Evolutionary conservation across 345 rosid genomes (phyloP).

Genomic region (Eucalyptus erythrocorys): DNA sequence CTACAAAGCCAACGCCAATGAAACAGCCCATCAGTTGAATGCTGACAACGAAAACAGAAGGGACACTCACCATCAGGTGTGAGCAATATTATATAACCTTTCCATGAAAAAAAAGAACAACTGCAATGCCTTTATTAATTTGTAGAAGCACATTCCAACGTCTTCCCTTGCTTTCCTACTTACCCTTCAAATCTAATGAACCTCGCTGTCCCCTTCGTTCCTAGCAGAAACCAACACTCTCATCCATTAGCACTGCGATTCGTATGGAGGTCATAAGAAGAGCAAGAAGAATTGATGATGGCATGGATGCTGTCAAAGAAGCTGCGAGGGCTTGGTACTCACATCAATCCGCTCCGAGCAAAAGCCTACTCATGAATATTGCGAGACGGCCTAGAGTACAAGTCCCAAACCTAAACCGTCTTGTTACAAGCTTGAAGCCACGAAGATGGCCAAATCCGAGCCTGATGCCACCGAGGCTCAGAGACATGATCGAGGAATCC

Average conservation of each 20-base stretch:
- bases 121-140: not conserved
- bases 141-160: not conserved
- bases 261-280: not conserved
- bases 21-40: not conserved
- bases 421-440: not conserved
- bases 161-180: not conserved
- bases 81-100: not conserved
- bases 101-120: not conserved
- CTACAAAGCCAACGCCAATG: not conserved
- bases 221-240: not conserved
- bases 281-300: not conserved
- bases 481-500: not conserved
- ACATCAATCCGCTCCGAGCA: not conserved
- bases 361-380: not conserved
- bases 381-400: not conserved
- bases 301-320: not conserved
- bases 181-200: too few relatives aligned
- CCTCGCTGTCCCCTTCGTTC: not conserved
- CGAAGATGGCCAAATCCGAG: not conserved
- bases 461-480: not conserved
- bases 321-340: not conserved
- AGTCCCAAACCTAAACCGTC: not conserved
- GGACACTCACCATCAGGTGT: not conserved
- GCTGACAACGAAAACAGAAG: not conserved
- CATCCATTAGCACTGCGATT: not conserved